These are phyloP conservation scores for Suillus variegatus DNA, from an alignment of 768 basidiomycete genomes.

Conservation along the genomic window DNA sequence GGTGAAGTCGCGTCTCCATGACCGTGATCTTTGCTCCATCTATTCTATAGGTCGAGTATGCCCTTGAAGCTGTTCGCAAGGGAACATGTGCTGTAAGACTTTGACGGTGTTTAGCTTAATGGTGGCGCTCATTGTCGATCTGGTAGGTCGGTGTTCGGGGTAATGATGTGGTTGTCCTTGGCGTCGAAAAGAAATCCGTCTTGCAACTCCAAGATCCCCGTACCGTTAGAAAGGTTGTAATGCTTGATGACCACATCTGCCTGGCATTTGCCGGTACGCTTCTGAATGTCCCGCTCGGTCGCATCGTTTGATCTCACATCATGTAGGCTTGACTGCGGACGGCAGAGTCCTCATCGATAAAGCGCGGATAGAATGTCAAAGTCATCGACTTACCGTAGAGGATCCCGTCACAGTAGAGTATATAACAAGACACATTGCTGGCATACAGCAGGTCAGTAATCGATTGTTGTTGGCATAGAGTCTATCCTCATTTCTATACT, in stretches of 20 bases:
- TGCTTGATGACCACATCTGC: conserved; percentile 97
- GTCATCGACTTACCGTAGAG: conserved; percentile 94
- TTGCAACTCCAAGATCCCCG: conserved; percentile 97
- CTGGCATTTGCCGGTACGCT: conserved; percentile 92
- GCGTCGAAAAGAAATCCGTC: conserved; percentile 98
- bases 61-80: conserved; percentile 94
- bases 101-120: background rate
- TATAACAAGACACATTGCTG: conserved; percentile 96
- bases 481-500: background rate
- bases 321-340: conserved; percentile 90
- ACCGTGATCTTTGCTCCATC: conserved; percentile 18
- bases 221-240: conserved; percentile 96
- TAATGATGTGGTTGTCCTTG: conserved; percentile 91
- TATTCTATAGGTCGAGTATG: conserved; percentile 88
- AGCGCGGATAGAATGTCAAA: conserved; percentile 96
- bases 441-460: conserved; percentile 88
- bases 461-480: background rate
- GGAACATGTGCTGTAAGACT: conserved; percentile 91
- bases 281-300: conserved; percentile 1
- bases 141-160: conserved; percentile 92
- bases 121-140: conserved; percentile 8
- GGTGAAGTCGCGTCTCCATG: conserved; percentile 30
- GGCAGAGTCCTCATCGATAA: conserved; percentile 98
- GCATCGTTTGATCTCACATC: conserved; percentile 13
- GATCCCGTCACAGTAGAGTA: conserved; percentile 99